Evolutionary conservation across 2,329 filamentous ascomycete genomes (phyloP), one percentile per base, ranked within the genome.

Genomic region (Paraphaeosphaeria minitans): DNA sequence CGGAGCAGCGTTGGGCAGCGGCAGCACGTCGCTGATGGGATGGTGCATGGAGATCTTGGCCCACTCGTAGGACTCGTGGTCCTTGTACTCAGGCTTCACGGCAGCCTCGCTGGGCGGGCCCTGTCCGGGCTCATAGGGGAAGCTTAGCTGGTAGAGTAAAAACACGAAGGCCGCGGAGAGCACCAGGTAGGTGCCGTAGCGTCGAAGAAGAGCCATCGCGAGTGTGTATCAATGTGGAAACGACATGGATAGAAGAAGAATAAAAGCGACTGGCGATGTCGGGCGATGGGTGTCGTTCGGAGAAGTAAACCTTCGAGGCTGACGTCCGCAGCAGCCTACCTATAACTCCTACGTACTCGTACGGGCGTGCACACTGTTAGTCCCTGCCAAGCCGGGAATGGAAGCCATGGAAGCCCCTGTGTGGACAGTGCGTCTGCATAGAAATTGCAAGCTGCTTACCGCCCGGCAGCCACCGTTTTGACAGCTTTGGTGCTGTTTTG

Each of bases 151-250:
- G 58, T 75, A 76, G 56, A 79, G 59, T 35, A 75, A 61, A 63
- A 78, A 73, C 13, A 81, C 59, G 31, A 77, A 65, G 39, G 68
- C 65, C 14, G 72, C 66, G 12, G 73, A 69, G 41, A 79, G 61
- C 41, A 64, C 66, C 5, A 70, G 64, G 60, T 80, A 78, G 29
- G 75, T 54, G 42, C 66, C 64, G 55, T 75, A 78, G 21, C 78
- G 76, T 56, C 72, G 73, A 22, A 78, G 57, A 16, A 77, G 72
- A 39, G 78, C 72, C 78, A 80, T 80, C 42, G 6, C 62, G 50
- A 43, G 63, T 58, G 65, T 69, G 46, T 55, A 41, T 41, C 53
- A 49, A 31, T 41, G 53, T 59, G 57, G 39, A 45, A 50, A 48
- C 33, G 53, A 63, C 37, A 59, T 53, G 64, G 29, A 51, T 47